Conservation (phyloP, 352 stramenopile genomes). For the Phytophthora colocasiae region DNA sequence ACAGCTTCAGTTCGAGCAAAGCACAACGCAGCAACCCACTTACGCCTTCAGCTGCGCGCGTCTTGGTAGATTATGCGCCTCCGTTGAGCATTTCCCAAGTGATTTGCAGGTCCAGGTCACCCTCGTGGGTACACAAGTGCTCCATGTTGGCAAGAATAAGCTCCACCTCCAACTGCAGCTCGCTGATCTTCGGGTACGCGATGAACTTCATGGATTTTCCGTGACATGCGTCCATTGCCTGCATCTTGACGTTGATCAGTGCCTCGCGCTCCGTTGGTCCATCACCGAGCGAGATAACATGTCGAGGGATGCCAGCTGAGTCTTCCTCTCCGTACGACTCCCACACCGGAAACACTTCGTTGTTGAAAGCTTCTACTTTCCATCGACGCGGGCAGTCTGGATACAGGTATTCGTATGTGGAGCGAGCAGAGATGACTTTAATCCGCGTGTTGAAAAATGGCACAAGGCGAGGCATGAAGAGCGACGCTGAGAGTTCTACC, state of each 20-base stretch:
- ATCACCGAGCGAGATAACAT: constrained; percentile 87
- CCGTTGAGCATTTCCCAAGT: constrained; percentile 85
- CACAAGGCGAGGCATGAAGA: constrained; percentile 88
- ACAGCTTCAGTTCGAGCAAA: neutral
- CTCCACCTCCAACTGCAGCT: constrained; percentile 82
- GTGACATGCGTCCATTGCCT: constrained; percentile 79
- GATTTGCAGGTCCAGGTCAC: constrained; percentile 85
- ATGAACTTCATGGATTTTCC: constrained; percentile 92
- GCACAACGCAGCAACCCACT: constrained; percentile 7
- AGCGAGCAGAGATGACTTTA: constrained; percentile 91
- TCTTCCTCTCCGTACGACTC: constrained; percentile 69
- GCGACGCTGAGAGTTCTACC: constrained; percentile 87
- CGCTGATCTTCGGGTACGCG: constrained; percentile 85
- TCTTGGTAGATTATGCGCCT: constrained; percentile 39
- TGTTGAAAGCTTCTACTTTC: constrained; percentile 92
- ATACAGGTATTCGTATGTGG: constrained; percentile 91
- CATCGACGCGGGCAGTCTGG: constrained; percentile 83
- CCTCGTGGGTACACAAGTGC: constrained; percentile 83
- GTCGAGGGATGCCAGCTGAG: constrained; percentile 55
- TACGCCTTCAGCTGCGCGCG: constrained; percentile 16
- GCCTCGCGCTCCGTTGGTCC: constrained; percentile 85
- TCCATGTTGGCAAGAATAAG: constrained; percentile 84
- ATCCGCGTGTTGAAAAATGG: constrained; percentile 83
- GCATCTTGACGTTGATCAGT: constrained; percentile 88
- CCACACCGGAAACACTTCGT: constrained; percentile 85